Percentiles rank a stretch among this genome's conserved stretches.
Evolutionary conservation across 1,139 yeast species (phyloP).

Genomic region (Diutina scorzettiae): DNA sequence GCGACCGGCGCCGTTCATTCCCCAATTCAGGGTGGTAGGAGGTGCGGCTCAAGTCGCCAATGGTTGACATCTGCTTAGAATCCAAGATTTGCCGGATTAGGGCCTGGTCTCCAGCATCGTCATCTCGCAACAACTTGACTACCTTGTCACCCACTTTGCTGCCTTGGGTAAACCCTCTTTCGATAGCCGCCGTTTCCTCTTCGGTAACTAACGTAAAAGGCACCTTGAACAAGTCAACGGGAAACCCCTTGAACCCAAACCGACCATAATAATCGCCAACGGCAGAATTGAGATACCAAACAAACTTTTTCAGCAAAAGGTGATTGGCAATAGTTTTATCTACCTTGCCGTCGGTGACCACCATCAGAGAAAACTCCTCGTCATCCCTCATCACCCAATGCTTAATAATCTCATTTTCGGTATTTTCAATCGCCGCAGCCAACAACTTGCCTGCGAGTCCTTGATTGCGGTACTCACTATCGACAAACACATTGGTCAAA

Average conservation of each 20-base stretch:
- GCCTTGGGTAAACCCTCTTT: conserved; percentile 13
- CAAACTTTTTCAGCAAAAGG: conserved; percentile 24
- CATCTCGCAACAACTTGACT: conserved; percentile 18
- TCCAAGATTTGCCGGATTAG: conserved; percentile 23
- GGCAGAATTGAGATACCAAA: conserved; percentile 30
- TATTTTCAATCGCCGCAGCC: conserved; percentile 18
- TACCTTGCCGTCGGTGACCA: conserved; percentile 17
- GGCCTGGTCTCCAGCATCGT: conserved; percentile 19
- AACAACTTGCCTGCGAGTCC: conserved; percentile 23
- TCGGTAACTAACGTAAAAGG: conserved; percentile 17
- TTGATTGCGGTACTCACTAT: conserved; percentile 16
- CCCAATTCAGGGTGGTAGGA: conserved; percentile 24
- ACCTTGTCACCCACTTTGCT: conserved; percentile 17
- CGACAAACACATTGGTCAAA: conserved; percentile 21
- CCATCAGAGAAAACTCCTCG: conserved; percentile 22
- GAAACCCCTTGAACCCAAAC: conserved; percentile 29
- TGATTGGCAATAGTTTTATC: conserved; percentile 24
- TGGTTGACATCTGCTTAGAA: conserved; percentile 24
- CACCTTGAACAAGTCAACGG: conserved; percentile 23
- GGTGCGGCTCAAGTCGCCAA: conserved; percentile 27
- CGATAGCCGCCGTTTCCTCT: conserved; percentile 14
- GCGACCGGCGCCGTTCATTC: conserved; percentile 20
- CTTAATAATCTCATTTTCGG: conserved; percentile 15
- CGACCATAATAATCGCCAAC: conserved; percentile 21
- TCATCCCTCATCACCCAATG: conserved; percentile 15